Evolutionary conservation across 805 yeast species (phyloP).

Genomic region (Lipomyces starkeyi): DNA sequence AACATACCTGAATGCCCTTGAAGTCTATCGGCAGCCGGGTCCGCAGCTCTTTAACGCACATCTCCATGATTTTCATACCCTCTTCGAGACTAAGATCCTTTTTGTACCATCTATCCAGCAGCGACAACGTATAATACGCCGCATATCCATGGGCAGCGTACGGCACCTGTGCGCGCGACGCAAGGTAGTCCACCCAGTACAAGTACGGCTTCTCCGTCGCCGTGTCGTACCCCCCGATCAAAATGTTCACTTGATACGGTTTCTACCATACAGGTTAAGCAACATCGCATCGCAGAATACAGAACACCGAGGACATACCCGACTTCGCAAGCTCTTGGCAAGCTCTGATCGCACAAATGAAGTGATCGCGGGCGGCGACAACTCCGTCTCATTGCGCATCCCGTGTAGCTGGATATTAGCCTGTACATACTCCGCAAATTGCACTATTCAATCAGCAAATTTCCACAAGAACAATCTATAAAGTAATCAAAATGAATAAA

Average conservation of each 20-base stretch:
- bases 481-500: background rate
- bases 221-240: slow-evolving; percentile 81
- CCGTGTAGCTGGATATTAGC: slow-evolving; percentile 89
- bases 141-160: slow-evolving; percentile 99
- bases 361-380: slow-evolving; percentile 85
- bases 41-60: slow-evolving; percentile 78
- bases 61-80: slow-evolving; percentile 73
- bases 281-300: background rate
- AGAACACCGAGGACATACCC: slow-evolving; percentile 47
- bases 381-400: slow-evolving; percentile 81
- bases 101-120: slow-evolving; percentile 88
- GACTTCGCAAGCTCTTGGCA: slow-evolving; percentile 86
- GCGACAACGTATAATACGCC: slow-evolving; percentile 90
- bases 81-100: slow-evolving; percentile 75
- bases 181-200: slow-evolving; percentile 92
- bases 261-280: slow-evolving; percentile 49
- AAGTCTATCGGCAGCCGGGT: slow-evolving; percentile 92
- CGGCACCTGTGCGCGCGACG: slow-evolving; percentile 88
- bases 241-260: slow-evolving; percentile 93
- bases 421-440: slow-evolving; percentile 91
- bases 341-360: slow-evolving; percentile 86
- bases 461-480: background rate
- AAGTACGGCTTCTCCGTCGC: slow-evolving; percentile 65
- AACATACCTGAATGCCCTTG: slow-evolving; percentile 70
- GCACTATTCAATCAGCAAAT: slow-evolving; percentile 27